Percentiles rank a stretch among this genome's conserved stretches.
Conservation (phyloP, 2,329 filamentous ascomycete species). For the Epichloe coenophiala region DNA sequence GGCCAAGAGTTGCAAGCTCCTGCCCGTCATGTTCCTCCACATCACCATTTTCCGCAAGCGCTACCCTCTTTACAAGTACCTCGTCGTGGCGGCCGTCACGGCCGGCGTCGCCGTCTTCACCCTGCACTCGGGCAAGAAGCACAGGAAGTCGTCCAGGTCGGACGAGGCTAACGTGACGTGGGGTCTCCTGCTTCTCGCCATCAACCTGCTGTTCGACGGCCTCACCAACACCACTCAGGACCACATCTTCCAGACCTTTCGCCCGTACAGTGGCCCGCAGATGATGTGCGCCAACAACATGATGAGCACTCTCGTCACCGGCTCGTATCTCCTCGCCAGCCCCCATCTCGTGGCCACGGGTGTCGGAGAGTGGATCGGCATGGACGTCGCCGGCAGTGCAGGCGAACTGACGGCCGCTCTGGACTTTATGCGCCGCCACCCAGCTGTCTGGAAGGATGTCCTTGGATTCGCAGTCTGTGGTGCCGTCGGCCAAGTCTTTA, state of each 20-base stretch:
- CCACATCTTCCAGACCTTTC: constrained; percentile 73
- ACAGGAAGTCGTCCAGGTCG: constrained; percentile 30
- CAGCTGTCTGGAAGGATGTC: constrained; percentile 73
- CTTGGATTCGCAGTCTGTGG: constrained; percentile 82
- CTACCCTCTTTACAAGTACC: constrained; percentile 94
- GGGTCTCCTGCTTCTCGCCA: constrained; percentile 68
- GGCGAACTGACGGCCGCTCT: constrained; percentile 71
- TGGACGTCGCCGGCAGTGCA: constrained; percentile 49
- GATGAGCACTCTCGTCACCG: constrained; percentile 67
- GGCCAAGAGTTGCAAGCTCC: constrained; percentile 93
- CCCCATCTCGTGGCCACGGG: constrained; percentile 65
- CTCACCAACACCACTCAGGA: constrained; percentile 95
- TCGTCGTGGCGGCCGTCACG: constrained; percentile 82
- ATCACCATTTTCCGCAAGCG: constrained; percentile 77
- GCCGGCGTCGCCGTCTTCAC: constrained; percentile 91
- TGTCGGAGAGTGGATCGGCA: constrained; percentile 50
- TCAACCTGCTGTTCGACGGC: constrained; percentile 92
- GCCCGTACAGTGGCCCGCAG: constrained; percentile 77
- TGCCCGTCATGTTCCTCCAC: constrained; percentile 97
- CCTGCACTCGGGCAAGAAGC: constrained; percentile 54
- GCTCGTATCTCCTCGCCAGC: constrained; percentile 59
- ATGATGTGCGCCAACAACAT: constrained; percentile 99
- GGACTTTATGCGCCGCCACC: constrained; percentile 67
- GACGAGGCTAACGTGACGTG: constrained; percentile 52
- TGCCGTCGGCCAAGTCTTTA: constrained; percentile 90